Evolutionary conservation across 371 early-diverging fungal species (phyloP).

Genomic region (Mucor saturninus): DNA sequence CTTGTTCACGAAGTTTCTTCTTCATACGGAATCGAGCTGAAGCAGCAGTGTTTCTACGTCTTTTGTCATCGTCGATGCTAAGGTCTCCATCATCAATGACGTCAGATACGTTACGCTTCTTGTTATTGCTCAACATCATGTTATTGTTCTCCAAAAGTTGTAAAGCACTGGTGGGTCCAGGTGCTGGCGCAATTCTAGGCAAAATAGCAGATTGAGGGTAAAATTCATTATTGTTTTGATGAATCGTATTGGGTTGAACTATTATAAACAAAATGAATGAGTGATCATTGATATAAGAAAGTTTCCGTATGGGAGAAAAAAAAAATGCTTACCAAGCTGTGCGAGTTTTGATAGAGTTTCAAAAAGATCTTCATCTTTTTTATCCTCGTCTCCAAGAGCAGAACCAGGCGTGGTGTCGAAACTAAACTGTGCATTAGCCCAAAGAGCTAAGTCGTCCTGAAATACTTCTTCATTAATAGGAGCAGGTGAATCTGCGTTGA

Average conservation of each 20-base stretch:
- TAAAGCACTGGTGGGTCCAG: constrained; percentile 10
- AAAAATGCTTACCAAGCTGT: constrained; percentile 12
- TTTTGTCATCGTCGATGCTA: constrained; percentile 76
- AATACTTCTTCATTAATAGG: constrained; percentile 30
- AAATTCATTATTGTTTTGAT: constrained; percentile 5
- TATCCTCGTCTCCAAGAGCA: constrained; percentile 42
- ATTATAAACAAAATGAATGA: not conserved
- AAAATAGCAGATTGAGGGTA: constrained; percentile 1
- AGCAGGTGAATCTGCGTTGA: constrained; percentile 25
- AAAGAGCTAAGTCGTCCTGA: constrained; percentile 38
- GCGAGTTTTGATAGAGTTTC: constrained; percentile 17
- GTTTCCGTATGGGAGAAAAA: not conserved
- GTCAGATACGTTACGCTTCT: constrained; percentile 5
- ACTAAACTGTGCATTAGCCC: constrained; percentile 61
- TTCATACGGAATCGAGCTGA: constrained; percentile 92
- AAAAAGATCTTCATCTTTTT: constrained; percentile 8
- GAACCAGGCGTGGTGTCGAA: constrained; percentile 57
- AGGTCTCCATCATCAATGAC: constrained; percentile 7
- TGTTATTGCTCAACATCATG: constrained; percentile 1
- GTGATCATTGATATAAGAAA: too few species aligned
- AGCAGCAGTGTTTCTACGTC: constrained; percentile 90
- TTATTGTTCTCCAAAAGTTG: constrained; percentile 14
- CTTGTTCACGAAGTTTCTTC: constrained; percentile 86
- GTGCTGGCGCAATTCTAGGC: constrained; percentile 29
- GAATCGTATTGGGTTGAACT: constrained; percentile 8